These are phyloP conservation scores for Entomophthora muscae DNA, from an alignment of 371 early-diverging fungal species.

Conservation along the genomic window DNA sequence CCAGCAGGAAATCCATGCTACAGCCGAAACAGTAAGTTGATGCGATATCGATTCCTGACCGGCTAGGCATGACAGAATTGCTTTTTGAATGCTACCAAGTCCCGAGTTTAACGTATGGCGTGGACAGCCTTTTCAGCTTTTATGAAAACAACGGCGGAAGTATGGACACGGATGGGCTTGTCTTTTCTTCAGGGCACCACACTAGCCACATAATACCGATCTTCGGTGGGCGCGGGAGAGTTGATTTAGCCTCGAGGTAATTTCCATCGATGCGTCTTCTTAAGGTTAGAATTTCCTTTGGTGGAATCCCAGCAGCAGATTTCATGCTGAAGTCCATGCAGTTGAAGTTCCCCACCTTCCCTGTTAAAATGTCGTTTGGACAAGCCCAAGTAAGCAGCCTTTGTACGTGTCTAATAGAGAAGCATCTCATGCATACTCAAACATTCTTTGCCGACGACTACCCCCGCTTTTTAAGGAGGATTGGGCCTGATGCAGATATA, in stretches of 20 bases:
- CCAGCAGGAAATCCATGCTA: conserved; percentile 52
- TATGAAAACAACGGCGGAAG: conserved; percentile 35
- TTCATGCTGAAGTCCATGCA: conserved; percentile 72
- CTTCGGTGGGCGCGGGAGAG: conserved; percentile 27
- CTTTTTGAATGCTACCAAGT: conserved; percentile 70
- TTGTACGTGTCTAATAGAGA: background rate
- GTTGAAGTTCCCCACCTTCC: conserved; percentile 77
- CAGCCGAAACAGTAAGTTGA: conserved; percentile 41
- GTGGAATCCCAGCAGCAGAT: conserved; percentile 53
- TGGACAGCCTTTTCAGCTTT: conserved; percentile 72
- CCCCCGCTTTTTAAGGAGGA: conserved; percentile 29
- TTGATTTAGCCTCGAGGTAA: conserved; percentile 41
- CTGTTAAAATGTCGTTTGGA: conserved; percentile 49
- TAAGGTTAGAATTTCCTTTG: conserved; percentile 33
- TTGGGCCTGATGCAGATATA: conserved; percentile 20
- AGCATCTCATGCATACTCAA: conserved; percentile 42
- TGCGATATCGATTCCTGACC: background rate
- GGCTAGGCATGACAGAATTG: conserved; percentile 56
- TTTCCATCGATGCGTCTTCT: background rate
- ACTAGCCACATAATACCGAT: conserved; percentile 66
- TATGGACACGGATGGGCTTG: conserved; percentile 36
- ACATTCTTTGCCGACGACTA: conserved; percentile 61
- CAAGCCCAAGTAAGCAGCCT: conserved; percentile 41
- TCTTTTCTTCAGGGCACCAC: conserved; percentile 50
- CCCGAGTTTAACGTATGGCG: conserved; percentile 61